Conservation (phyloP, 805 yeast genomes). For the Ogataea glucozyma region DNA sequence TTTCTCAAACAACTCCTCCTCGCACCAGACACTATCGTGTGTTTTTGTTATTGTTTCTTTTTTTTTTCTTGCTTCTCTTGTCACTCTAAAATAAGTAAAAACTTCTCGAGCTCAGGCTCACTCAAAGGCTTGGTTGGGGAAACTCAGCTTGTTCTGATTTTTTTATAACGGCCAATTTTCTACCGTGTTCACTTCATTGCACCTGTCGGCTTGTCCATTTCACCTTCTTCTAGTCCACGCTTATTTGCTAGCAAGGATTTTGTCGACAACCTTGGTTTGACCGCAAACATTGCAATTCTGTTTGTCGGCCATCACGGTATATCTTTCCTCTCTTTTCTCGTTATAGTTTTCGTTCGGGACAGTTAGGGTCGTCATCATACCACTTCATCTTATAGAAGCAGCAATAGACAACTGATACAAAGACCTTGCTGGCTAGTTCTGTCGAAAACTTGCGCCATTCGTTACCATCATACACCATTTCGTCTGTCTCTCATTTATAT, state of each 20-base stretch:
- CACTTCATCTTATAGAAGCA: not conserved
- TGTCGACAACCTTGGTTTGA: too few relatives aligned
- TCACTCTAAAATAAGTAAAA: not conserved
- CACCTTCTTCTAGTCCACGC: too few relatives aligned
- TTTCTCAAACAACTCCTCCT: constrained; percentile 3
- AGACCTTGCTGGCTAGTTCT: too few relatives aligned
- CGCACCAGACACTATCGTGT: constrained; percentile 2
- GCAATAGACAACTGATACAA: not conserved
- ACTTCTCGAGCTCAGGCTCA: constrained; percentile 5
- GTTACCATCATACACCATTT: too few relatives aligned
- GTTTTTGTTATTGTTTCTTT: constrained; percentile 8
- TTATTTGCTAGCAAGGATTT: too few relatives aligned
- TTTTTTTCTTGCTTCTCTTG: constrained; percentile 1
- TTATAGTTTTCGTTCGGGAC: not conserved
- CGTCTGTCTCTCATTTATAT: too few relatives aligned
- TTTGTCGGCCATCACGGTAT: too few relatives aligned
- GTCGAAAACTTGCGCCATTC: too few relatives aligned
- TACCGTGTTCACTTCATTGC: too few relatives aligned
- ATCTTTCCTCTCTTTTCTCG: too few relatives aligned
- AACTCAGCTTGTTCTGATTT: not conserved
- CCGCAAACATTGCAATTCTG: too few relatives aligned
- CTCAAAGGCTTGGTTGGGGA: not conserved
- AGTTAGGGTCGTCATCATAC: not conserved
- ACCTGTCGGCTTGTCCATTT: too few relatives aligned
- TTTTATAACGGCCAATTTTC: not conserved